Percentiles rank a stretch among this genome's conserved stretches.
These are phyloP conservation scores for Malassezia japonica DNA, from an alignment of 1,284 basidiomycete genomes.

Conservation along the genomic window DNA sequence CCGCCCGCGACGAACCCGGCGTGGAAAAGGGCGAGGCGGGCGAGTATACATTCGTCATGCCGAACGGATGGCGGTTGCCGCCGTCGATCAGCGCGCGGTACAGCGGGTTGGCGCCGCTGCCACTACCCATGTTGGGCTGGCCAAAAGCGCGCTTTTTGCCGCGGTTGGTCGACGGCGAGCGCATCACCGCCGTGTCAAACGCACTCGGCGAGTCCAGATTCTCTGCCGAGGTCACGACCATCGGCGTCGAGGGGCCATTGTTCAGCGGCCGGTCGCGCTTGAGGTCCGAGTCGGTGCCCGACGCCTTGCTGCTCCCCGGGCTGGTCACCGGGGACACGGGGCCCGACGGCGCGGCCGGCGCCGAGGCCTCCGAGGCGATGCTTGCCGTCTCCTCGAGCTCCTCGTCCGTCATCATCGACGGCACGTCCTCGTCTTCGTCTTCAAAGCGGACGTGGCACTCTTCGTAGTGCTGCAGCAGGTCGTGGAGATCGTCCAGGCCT, in stretches of 20 bases:
- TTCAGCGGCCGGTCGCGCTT: slow-evolving; percentile 12
- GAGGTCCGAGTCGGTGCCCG: slow-evolving; percentile 5
- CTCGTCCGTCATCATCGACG: slow-evolving; percentile 32
- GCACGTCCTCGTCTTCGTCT: slow-evolving; percentile 38
- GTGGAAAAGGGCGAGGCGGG: slow-evolving; percentile 47
- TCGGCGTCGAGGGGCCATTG: slow-evolving; percentile 13
- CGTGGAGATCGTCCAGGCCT: slow-evolving; percentile 43
- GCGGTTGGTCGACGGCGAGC: slow-evolving; percentile 28
- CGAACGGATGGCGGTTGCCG: slow-evolving; percentile 30
- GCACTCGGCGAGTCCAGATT: slow-evolving; percentile 36
- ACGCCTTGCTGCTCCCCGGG: slow-evolving; percentile 24
- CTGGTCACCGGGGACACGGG: slow-evolving; percentile 37
- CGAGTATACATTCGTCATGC: slow-evolving; percentile 34
- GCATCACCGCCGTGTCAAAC: slow-evolving; percentile 40
- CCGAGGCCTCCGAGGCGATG: slow-evolving; percentile 3
- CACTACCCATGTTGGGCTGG: slow-evolving; percentile 25
- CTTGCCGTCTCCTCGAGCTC: slow-evolving; percentile 34
- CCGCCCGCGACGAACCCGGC: slow-evolving; percentile 40
- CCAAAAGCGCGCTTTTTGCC: slow-evolving; percentile 46
- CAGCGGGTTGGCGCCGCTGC: slow-evolving; percentile 32
- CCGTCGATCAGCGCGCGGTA: slow-evolving; percentile 44
- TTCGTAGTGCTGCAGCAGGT: slow-evolving; percentile 47
- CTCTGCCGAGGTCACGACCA: slow-evolving; percentile 18
- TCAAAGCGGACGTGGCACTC: slow-evolving; percentile 46
- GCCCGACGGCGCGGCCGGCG: slow-evolving; percentile 28